A percentile compares a stretch with the other conserved stretches of the same genome.
Evolutionary conservation across 208 protist genomes (phyloP).

Genomic region (Phytomonas francai): DNA sequence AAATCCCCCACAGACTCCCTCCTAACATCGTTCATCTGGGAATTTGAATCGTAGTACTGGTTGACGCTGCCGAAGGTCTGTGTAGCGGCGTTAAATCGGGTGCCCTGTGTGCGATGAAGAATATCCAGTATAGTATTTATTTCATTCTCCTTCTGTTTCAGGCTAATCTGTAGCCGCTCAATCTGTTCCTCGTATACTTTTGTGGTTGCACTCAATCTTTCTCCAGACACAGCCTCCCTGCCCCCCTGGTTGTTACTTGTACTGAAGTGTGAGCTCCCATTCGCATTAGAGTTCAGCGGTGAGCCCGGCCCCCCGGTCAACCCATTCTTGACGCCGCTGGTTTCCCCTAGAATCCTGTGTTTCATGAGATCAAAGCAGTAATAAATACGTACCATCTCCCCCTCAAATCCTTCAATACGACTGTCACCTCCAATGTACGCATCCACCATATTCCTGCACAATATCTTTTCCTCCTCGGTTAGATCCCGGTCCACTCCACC

Average conservation of each 20-base stretch:
- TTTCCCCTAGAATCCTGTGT: constrained; percentile 16
- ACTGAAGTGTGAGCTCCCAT: not conserved
- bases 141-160: constrained; percentile 91
- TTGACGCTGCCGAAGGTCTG: constrained; percentile 8
- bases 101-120: constrained; percentile 26
- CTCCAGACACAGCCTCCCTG: not conserved
- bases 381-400: constrained; percentile 81
- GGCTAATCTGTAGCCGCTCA: constrained; percentile 47
- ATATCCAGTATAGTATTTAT: constrained; percentile 84
- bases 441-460: constrained; percentile 62
- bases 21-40: not conserved
- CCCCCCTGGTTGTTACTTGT: not conserved
- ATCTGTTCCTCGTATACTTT: constrained; percentile 40
- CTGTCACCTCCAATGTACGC: constrained; percentile 48
- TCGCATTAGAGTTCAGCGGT: constrained; percentile 4
- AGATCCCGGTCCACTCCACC: constrained; percentile 43
- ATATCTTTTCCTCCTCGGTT: constrained; percentile 52
- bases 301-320: constrained; percentile 3
- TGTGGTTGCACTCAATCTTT: not conserved
- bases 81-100: constrained; percentile 17
- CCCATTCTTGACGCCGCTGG: constrained; percentile 9
- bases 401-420: constrained; percentile 65
- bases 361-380: constrained; percentile 82
- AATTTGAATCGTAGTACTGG: not conserved
- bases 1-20: not conserved